phyloP scores from a whole-genome alignment of 345 rosid genomes.

The Psidium guajava region DNA sequence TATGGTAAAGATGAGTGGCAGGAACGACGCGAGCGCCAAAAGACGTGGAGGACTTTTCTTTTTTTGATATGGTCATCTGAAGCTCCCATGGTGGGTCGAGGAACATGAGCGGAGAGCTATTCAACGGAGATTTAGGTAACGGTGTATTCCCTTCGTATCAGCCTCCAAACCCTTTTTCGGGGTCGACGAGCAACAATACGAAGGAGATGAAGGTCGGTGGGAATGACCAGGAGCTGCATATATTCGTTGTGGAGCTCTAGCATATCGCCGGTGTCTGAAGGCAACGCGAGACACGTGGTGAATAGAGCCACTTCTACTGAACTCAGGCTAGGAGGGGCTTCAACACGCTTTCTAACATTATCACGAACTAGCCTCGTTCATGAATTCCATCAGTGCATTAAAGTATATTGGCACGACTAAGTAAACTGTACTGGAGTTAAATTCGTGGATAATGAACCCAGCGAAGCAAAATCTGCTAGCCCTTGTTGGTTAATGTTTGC shows the following conservation, averaged over 20 bases:
- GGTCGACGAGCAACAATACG: slow-evolving; percentile 28
- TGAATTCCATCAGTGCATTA: too few species aligned
- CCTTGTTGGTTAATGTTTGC: too few species aligned
- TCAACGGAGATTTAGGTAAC: slow-evolving; percentile 11
- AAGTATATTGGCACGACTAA: too few species aligned
- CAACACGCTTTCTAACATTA: too few species aligned
- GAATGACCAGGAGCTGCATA: slow-evolving; percentile 49
- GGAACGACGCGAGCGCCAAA: slow-evolving; percentile 9
- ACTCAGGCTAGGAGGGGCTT: too few species aligned
- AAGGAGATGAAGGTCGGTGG: slow-evolving; percentile 23
- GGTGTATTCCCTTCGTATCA: slow-evolving; percentile 27
- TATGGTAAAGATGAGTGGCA: slow-evolving; percentile 22
- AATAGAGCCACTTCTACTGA: slow-evolving; percentile 32
- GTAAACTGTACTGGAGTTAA: too few species aligned
- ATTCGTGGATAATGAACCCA: too few species aligned
- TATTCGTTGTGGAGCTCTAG: slow-evolving; percentile 88
- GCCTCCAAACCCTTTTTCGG: slow-evolving; percentile 68
- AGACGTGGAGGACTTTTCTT: slow-evolving; percentile 41
- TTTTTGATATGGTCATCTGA: too few species aligned
- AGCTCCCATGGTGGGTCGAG: too few species aligned
- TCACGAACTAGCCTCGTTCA: too few species aligned
- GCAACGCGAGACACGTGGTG: slow-evolving; percentile 40
- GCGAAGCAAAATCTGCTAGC: too few species aligned
- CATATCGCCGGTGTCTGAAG: slow-evolving; percentile 72
- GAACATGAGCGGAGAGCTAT: slow-evolving; percentile 63